Evolutionary conservation across 495 filamentous ascomycete genomes (phyloP).

Genomic region (Aspergillus nidulans): DNA sequence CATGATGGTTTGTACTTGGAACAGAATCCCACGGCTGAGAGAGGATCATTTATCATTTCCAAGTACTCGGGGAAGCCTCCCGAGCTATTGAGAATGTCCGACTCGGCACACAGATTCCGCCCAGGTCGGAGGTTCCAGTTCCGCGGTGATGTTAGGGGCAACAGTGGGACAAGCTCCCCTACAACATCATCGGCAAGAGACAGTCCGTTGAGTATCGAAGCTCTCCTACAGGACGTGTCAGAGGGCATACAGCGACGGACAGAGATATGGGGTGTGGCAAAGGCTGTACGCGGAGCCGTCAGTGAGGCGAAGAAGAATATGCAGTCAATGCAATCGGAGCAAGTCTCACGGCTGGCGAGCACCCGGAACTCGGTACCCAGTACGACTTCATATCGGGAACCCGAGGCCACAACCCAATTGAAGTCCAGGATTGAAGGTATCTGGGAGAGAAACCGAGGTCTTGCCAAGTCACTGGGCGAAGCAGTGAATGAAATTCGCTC

Average conservation of each 20-base stretch:
- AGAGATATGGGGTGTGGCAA: conserved; percentile 83
- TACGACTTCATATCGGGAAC: not conserved
- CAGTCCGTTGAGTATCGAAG: conserved; percentile 65
- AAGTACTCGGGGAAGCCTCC: conserved; percentile 77
- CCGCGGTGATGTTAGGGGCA: conserved; percentile 30
- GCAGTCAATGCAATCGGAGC: conserved; percentile 54
- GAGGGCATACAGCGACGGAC: conserved; percentile 75
- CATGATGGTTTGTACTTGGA: conserved; percentile 84
- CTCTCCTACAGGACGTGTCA: conserved; percentile 79
- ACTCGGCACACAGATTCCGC: conserved; percentile 26
- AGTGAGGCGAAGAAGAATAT: conserved; percentile 75
- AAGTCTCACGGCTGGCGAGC: conserved; percentile 19
- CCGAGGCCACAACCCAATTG: conserved; percentile 9
- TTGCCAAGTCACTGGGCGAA: conserved; percentile 69
- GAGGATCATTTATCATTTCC: conserved; percentile 68
- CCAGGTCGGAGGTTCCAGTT: conserved; percentile 27
- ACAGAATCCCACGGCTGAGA: conserved; percentile 65
- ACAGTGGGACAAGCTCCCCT: conserved; percentile 31
- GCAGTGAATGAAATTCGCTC: conserved; percentile 62
- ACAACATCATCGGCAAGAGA: conserved; percentile 50
- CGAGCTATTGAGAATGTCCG: conserved; percentile 27
- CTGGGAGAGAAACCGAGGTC: conserved; percentile 65
- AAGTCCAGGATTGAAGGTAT: conserved; percentile 42
- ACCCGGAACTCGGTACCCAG: conserved; percentile 7
- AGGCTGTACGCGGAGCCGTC: conserved; percentile 84